Conservation (phyloP, 2,329 filamentous ascomycete species). For the Pleoardoris graminearum region DNA sequence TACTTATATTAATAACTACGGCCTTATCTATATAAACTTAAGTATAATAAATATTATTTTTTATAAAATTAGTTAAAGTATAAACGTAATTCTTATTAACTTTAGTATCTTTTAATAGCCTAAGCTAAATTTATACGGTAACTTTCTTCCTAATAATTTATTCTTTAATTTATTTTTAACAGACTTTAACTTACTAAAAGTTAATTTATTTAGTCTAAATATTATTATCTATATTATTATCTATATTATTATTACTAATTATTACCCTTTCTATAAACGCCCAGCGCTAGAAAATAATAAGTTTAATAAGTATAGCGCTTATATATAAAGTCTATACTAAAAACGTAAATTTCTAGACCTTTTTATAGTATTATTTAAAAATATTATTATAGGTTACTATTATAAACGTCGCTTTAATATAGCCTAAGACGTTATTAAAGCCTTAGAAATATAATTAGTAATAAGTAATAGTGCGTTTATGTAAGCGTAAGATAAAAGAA, state of each 20-base stretch:
- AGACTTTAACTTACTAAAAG: slow-evolving; percentile 11
- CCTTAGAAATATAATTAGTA: too few relatives aligned
- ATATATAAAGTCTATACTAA: slow-evolving; percentile 8
- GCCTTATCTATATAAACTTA: slow-evolving; percentile 18
- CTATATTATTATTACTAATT: slow-evolving; percentile 15
- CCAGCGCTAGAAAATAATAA: slow-evolving; percentile 8
- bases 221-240: slow-evolving; percentile 16
- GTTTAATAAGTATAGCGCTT: slow-evolving; percentile 10
- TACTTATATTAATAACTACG: slow-evolving; percentile 12
- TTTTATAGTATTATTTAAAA: slow-evolving; percentile 10
- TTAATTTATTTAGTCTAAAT: slow-evolving; percentile 12
- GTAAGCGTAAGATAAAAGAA: too few relatives aligned
- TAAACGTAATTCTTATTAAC: slow-evolving; percentile 17
- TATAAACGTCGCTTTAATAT: slow-evolving; percentile 14
- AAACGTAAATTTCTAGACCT: slow-evolving; percentile 15
- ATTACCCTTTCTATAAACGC: slow-evolving; percentile 15
- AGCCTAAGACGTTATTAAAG: slow-evolving; percentile 15
- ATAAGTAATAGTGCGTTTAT: too few relatives aligned
- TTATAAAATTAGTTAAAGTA: slow-evolving; percentile 7
- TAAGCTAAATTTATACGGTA: slow-evolving; percentile 11
- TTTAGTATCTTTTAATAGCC: slow-evolving; percentile 19
- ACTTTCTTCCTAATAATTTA: slow-evolving; percentile 15
- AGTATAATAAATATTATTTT: slow-evolving; percentile 18
- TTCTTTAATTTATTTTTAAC: slow-evolving; percentile 9
- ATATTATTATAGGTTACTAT: slow-evolving; percentile 17